Evolutionary conservation across 805 yeast species (phyloP).

Genomic region (Debaryomyces hansenii): DNA sequence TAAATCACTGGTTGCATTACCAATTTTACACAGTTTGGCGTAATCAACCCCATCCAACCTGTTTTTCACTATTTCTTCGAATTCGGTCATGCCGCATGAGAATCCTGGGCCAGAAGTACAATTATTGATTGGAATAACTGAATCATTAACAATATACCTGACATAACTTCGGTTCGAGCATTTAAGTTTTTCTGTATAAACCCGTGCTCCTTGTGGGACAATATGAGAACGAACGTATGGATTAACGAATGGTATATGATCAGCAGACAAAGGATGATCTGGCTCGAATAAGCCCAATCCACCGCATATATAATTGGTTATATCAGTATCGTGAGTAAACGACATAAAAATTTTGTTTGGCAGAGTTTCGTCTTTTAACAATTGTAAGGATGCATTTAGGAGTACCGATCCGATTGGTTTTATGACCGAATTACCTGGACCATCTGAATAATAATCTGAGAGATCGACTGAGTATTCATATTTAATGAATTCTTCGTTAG

Average conservation of each 20-base stretch:
- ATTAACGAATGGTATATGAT: conserved; percentile 47
- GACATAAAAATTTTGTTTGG: conserved; percentile 60
- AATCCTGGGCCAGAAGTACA: conserved; percentile 44
- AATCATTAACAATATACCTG: conserved; percentile 39
- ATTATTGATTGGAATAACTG: conserved; percentile 35
- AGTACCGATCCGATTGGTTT: conserved; percentile 61
- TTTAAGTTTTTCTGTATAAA: conserved; percentile 35
- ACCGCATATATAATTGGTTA: conserved; percentile 62
- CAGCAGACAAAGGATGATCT: conserved; percentile 40
- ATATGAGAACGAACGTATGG: conserved; percentile 43
- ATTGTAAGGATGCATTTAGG: conserved; percentile 48
- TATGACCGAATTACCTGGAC: conserved; percentile 61
- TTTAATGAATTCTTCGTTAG: conserved; percentile 64
- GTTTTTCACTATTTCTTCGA: conserved; percentile 24
- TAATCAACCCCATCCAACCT: conserved; percentile 28
- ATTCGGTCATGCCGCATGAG: conserved; percentile 39
- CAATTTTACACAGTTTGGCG: conserved; percentile 24
- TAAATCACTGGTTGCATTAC: conserved; percentile 24
- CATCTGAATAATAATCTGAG: conserved; percentile 57
- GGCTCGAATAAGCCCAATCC: conserved; percentile 54
- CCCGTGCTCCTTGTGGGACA: conserved; percentile 43
- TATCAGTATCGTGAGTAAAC: conserved; percentile 74
- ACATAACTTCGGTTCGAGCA: conserved; percentile 33
- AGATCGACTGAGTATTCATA: conserved; percentile 63
- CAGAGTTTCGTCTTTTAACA: conserved; percentile 43